Conservation (phyloP, 2,329 filamentous ascomycete species). For the Xylaria sp. region DNA sequence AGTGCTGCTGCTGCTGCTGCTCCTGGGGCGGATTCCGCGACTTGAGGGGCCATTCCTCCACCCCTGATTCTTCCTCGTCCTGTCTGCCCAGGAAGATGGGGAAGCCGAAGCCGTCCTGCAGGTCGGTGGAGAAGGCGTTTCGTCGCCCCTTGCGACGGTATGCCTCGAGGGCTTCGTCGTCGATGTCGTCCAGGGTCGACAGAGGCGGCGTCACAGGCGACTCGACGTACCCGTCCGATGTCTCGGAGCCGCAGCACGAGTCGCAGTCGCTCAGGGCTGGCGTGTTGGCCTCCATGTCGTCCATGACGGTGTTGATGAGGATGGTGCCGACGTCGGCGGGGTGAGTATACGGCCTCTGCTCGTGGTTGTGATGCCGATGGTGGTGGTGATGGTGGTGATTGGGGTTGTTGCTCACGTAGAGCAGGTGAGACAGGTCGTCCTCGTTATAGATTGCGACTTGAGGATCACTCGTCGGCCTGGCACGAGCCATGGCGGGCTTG, state of each 20-base stretch:
- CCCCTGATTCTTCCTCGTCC: constrained; percentile 31
- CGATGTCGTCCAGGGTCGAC: constrained; percentile 1
- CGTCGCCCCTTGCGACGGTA: constrained; percentile 36
- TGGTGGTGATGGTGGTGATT: constrained; percentile 39
- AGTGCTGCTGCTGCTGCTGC: neutral
- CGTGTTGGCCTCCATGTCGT: constrained; percentile 35
- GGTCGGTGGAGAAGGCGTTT: constrained; percentile 39
- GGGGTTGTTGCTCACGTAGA: constrained; percentile 42
- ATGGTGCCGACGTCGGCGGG: constrained; percentile 40
- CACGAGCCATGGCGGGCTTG: constrained; percentile 16
- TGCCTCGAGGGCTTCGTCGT: constrained; percentile 23
- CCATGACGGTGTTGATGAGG: constrained; percentile 44
- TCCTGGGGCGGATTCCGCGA: neutral
- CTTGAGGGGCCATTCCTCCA: constrained; percentile 24
- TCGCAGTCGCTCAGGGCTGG: constrained; percentile 48
- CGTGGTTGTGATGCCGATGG: constrained; percentile 18
- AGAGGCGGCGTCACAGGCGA: constrained; percentile 37
- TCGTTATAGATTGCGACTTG: constrained; percentile 49
- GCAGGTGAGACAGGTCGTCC: constrained; percentile 48
- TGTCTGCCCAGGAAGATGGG: constrained; percentile 49
- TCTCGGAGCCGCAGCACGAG: constrained; percentile 40
- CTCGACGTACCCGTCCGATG: constrained; percentile 29
- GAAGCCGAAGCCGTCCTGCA: constrained; percentile 47
- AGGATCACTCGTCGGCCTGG: constrained; percentile 22
- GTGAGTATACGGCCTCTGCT: constrained; percentile 23